Evolutionary conservation across 192 early-diverging fungal species (phyloP).

Genomic region (Neocallimastix lanati): DNA sequence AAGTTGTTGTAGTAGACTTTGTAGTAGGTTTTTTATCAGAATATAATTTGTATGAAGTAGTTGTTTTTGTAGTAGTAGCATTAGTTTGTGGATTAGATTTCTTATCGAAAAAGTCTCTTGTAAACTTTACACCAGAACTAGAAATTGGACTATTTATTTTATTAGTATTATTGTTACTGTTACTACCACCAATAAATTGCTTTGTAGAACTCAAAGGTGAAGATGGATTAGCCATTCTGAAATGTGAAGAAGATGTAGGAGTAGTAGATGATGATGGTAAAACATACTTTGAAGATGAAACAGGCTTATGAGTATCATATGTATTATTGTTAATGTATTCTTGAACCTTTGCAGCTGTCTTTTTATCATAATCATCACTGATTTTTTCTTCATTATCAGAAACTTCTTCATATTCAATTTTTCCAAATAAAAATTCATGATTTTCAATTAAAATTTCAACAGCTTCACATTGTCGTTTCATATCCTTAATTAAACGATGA

Average conservation of each 20-base stretch:
- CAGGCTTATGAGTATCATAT: too few species aligned
- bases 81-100: neutral
- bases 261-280: neutral
- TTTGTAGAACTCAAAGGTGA: neutral
- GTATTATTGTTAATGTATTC: neutral
- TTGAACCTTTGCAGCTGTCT: neutral
- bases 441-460: neutral
- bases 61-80: too few species aligned
- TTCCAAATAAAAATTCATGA: neutral
- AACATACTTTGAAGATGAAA: too few species aligned
- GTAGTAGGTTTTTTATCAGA: neutral
- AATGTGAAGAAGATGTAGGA: neutral
- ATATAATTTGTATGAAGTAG: too few species aligned
- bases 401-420: neutral
- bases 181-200: neutral
- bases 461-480: neutral
- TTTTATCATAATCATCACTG: neutral
- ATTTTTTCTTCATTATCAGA: neutral
- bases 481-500: neutral
- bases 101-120: neutral
- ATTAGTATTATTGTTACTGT: neutral
- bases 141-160: too few species aligned
- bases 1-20: too few species aligned
- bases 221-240: neutral
- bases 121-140: neutral